Evolutionary conservation across 345 rosid genomes (phyloP).

Genomic region (Gossypium bickii): DNA sequence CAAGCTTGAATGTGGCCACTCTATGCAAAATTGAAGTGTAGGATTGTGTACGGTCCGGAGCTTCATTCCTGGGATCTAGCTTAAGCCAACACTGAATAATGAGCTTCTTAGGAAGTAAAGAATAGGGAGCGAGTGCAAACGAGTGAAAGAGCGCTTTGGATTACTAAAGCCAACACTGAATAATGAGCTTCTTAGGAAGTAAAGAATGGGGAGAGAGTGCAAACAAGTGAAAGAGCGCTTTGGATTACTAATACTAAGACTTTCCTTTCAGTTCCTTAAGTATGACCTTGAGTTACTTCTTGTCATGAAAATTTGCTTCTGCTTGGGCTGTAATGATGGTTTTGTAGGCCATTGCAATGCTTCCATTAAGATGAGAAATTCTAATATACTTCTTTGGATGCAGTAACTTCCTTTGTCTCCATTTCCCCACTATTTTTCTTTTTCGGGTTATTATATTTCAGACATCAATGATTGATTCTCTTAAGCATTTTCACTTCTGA

Average conservation of each 20-base stretch:
- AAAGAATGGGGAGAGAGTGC: not conserved
- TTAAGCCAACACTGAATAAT: not conserved
- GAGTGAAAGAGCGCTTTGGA: not conserved
- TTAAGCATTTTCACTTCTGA: constrained; percentile 11
- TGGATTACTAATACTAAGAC: not conserved
- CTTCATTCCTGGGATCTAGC: not conserved
- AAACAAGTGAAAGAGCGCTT: not conserved
- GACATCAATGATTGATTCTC: not conserved
- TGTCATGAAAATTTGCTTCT: not conserved
- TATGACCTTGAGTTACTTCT: not conserved
- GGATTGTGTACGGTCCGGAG: not conserved
- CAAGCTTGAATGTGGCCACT: not conserved
- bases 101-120: not conserved
- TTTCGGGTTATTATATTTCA: not conserved
- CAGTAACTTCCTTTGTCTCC: not conserved
- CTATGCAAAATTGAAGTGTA: not conserved
- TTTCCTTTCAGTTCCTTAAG: not conserved
- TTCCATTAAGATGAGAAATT: not conserved
- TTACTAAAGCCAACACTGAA: not conserved
- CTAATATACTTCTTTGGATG: not conserved
- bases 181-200: not conserved
- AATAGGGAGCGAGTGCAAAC: not conserved
- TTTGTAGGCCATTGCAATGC: not conserved
- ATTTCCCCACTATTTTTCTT: not conserved
- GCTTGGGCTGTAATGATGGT: not conserved